Evolutionary conservation across 345 rosid species (phyloP), one percentile per base, ranked within the genome.

Genomic region (Eucalyptus microcorys): DNA sequence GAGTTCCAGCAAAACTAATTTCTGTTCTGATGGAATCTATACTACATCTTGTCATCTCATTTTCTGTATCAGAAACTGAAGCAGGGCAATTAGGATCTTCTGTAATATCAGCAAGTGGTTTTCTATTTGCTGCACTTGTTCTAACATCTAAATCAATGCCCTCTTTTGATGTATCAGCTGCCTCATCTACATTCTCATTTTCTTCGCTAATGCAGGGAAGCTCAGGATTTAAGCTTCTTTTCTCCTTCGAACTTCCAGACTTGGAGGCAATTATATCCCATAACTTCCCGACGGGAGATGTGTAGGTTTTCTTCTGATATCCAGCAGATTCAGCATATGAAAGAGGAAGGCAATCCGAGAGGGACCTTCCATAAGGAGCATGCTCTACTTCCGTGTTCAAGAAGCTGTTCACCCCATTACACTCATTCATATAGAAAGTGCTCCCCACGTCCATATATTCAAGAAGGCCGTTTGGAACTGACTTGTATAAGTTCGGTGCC

Each of bases 161-260:
- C 88, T 93, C 94, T 86, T 88, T 90, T 86, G 92, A 48, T 88
- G 90, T 92, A 89, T 93, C 94, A 57, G 91, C 87, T 55, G 89
- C 93, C 89, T 93, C 96, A 49, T 95, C 94, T 49, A 88, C 47
- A 80, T 87, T 92, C 94, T 98, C 99, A 92, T 92, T 93, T 92
- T 97, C 99, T 93, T 98, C 99, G 71, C 86, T 94, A 86, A 98
- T 96, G 92, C 96, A 94, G 79, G 99, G 97, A 88, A 98, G 98
- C 89, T 97, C 98, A 87, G 95, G 95, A 89, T 92, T 93, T 91
- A 93, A 91, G 94, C 96, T 95, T 76, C 93, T 93, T 89, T 92
- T 94, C 87, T 92, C 93, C 93, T 93, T 97, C 91, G 96, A 96
- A 93, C 97, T 93, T 85, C 94, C 91, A 89, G 98, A 94, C 86